Percentiles rank a stretch among this genome's conserved stretches.
phyloP scores from a whole-genome alignment of 1,139 yeast genomes.

The Hyphopichia wangnamkhiaoensis region DNA sequence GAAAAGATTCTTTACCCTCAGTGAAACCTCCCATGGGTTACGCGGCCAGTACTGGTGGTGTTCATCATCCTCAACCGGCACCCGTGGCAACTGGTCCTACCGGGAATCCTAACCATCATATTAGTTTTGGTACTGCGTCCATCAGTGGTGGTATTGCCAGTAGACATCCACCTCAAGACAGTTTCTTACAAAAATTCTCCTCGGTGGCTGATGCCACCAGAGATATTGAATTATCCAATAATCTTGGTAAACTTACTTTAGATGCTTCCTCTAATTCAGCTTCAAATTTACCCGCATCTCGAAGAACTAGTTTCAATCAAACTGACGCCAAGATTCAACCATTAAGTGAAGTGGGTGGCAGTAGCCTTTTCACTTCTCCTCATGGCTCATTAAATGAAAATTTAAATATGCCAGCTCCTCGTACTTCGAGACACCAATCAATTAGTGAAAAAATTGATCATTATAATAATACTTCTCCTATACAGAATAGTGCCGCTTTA shows the following conservation, averaged over 20 bases:
- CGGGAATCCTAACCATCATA: constrained; percentile 16
- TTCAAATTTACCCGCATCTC: constrained; percentile 17
- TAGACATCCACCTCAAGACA: constrained; percentile 49
- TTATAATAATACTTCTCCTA: constrained; percentile 54
- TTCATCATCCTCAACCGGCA: constrained; percentile 8
- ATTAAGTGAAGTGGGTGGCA: constrained; percentile 16
- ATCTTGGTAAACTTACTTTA: constrained; percentile 29
- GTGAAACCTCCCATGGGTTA: constrained; percentile 43
- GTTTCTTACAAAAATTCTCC: constrained; percentile 66
- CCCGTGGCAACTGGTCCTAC: constrained; percentile 4
- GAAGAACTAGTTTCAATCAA: constrained; percentile 53
- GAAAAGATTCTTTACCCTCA: constrained; percentile 50
- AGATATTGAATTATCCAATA: constrained; percentile 58
- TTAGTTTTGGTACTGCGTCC: constrained; percentile 60
- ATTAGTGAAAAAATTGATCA: constrained; percentile 66
- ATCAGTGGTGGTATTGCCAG: constrained; percentile 59
- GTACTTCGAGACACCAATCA: constrained; percentile 55
- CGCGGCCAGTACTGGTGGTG: constrained; percentile 11
- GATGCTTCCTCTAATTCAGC: constrained; percentile 17
- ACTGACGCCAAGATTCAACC: constrained; percentile 18
- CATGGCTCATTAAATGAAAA: constrained; percentile 55
- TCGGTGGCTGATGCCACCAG: constrained; percentile 80
- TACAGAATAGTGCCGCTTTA: constrained; percentile 45
- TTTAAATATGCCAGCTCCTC: constrained; percentile 41
- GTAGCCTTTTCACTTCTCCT: constrained; percentile 29